Base-by-base conservation (phyloP, 495 filamentous ascomycete genomes). In the Tuber microsphaerosporum region DNA sequence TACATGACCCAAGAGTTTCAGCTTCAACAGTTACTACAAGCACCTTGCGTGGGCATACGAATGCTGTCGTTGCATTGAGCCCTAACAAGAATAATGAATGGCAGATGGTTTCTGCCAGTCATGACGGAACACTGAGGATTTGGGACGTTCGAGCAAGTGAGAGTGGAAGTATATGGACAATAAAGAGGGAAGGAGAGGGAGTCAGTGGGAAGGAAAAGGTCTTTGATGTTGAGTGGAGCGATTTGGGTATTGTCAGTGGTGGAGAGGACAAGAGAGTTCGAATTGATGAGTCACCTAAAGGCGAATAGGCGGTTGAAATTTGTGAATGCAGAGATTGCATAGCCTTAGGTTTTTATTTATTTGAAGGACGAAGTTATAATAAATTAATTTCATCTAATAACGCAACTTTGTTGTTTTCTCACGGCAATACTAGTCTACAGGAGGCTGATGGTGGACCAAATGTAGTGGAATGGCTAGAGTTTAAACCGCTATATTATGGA, bases 261-360 rank as follows among this genome's bases (percentile, higher is more conserved):
- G 93, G 94, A 19, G 94, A 97, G 88, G 95, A 99, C 84, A 94
- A 92, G 85, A 88, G 88, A 85, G 90, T 98, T 78, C 96, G 98
- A 86, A 89, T 98, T 75, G 97, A 99, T 85, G 78, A 75, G 51
- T 77, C 77, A 16, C 77, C 80, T 31, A 77, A 45, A 42, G 76
- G 71, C 6, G 78, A 48, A 37, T 72, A 76, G 46, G 68, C 46
- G 71, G 69, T 44, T 74, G 71, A 76, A 61, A 69, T 20, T 56
- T 41, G 39, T 44, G 76, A 56, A 74, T 69, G 70, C 44, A 31
- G 39, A 75, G 42, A 61, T 41, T 70, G 72, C 71, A 79, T 71
- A 73, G 26, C 4, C 56, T 19, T 65, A 65, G 73, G 73, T 75
- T 37, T 46, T 69, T 76, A 22, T 48, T 72, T 46, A 37, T 26